phyloP scores from a whole-genome alignment of 345 rosid species.

The Populus deltoides region DNA sequence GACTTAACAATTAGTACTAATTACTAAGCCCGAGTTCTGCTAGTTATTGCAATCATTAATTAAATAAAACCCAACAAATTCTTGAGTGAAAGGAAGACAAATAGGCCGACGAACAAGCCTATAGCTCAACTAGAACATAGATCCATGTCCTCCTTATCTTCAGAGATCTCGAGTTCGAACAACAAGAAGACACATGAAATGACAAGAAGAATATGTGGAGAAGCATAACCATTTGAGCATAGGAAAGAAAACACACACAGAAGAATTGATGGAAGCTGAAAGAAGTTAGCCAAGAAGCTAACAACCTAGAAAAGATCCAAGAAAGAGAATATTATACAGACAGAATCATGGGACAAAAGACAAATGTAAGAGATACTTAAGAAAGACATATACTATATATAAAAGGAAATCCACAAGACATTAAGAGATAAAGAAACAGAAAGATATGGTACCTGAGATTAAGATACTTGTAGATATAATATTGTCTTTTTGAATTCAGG shows the following conservation, averaged over 20 bases:
- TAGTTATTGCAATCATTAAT: not conserved
- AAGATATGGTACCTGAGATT: not conserved
- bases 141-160: not conserved
- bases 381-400: too few relatives aligned
- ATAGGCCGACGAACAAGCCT: not conserved
- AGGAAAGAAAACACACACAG: not conserved
- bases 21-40: not conserved
- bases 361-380: not conserved
- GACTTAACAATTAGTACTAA: not conserved
- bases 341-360: not conserved
- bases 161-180: not conserved
- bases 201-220: too few relatives aligned
- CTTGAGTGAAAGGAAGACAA: not conserved
- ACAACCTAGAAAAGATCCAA: too few relatives aligned
- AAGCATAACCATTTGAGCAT: not conserved
- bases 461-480: not conserved
- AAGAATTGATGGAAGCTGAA: not conserved
- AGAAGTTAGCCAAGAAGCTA: too few relatives aligned
- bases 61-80: not conserved
- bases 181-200: too few relatives aligned
- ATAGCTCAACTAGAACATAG: not conserved
- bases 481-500: not conserved
- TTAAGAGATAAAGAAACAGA: not conserved
- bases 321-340: not conserved
- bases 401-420: not conserved